A percentile compares a stretch with the other conserved stretches of the same genome.
Conservation (phyloP, 106 monocot genomes). For the Chionographis japonica region DNA sequence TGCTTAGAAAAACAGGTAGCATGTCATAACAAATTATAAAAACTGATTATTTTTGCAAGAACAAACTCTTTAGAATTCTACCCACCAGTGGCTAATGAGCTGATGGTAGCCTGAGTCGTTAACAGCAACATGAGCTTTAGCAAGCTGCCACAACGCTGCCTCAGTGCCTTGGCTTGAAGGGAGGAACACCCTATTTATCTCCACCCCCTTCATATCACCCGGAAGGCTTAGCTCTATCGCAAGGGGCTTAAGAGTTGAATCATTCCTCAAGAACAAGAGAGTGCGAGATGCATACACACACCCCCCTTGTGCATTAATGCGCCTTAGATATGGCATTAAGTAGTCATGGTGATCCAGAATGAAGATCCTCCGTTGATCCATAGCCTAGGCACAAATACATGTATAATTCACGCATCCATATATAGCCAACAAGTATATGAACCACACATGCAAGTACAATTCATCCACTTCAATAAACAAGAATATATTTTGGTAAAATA, state of each 20-base stretch:
- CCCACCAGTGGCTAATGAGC: conserved; percentile 70
- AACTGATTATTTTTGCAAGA: no score
- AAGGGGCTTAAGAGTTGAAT: conserved; percentile 46
- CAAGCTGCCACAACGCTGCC: conserved; percentile 48
- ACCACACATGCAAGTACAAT: no score
- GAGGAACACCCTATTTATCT: conserved; percentile 43
- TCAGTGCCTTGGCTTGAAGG: conserved; percentile 37
- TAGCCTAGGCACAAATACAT: conserved; percentile 21
- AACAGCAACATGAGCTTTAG: conserved; percentile 56
- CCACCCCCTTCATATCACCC: conserved; percentile 4
- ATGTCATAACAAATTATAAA: no score
- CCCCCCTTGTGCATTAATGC: conserved; percentile 30
- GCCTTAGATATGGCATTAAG: conserved; percentile 53
- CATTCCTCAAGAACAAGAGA: conserved; percentile 40
- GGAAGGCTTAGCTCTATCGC: conserved; percentile 64
- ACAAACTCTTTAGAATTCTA: neutral
- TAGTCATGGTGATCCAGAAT: conserved; percentile 76
- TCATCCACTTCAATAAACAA: no score
- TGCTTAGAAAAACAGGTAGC: no score
- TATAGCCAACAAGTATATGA: no score
- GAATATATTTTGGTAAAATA: no score
- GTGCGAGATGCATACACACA: conserved; percentile 63
- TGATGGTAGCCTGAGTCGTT: conserved; percentile 76
- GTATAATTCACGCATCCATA: no score
- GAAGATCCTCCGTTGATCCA: conserved; percentile 45